Conservation (phyloP, 768 basidiomycete genomes). For the Phlebiopsis gigantea region DNA sequence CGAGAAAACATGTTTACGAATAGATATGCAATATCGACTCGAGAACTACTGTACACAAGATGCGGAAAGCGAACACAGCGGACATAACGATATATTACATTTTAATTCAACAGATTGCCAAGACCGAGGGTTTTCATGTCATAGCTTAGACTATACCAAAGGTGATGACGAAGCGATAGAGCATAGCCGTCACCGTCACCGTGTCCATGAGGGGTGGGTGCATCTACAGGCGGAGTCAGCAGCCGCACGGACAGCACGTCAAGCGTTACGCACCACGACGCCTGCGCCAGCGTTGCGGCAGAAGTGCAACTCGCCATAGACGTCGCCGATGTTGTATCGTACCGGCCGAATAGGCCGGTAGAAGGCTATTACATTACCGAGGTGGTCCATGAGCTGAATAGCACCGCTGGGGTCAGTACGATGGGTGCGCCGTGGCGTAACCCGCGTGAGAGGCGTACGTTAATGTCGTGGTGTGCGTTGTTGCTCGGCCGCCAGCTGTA, state of each 20-base stretch:
- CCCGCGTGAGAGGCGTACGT: conserved; percentile 38
- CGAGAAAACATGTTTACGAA: conserved; percentile 7
- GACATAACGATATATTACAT: conserved; percentile 12
- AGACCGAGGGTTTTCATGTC: conserved; percentile 18
- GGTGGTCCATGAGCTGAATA: conserved; percentile 64
- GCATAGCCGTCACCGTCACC: conserved; percentile 79
- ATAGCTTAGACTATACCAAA: conserved; percentile 42
- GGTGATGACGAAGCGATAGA: conserved; percentile 70
- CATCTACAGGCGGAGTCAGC: conserved; percentile 40
- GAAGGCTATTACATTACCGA: conserved; percentile 67
- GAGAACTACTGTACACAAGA: conserved; percentile 9
- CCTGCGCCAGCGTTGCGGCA: conserved; percentile 73
- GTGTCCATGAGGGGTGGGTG: conserved; percentile 90
- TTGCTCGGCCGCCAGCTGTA: conserved; percentile 78
- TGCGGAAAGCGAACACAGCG: conserved; percentile 2
- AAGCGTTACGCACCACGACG: conserved; percentile 56
- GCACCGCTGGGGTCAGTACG: conserved; percentile 10
- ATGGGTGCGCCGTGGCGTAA: too few species aligned
- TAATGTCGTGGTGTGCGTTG: conserved; percentile 45
- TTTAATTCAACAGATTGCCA: conserved; percentile 12
- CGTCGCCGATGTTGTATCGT: conserved; percentile 82
- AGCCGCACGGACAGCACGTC: conserved; percentile 11
- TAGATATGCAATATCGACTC: conserved; percentile 11
- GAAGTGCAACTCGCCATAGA: conserved; percentile 82
- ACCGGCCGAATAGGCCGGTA: conserved; percentile 74